Percentiles rank a stretch among this genome's conserved stretches.
These are phyloP conservation scores for Aphanomyces invadans DNA, from an alignment of 352 stramenopile genomes.

Conservation along the genomic window DNA sequence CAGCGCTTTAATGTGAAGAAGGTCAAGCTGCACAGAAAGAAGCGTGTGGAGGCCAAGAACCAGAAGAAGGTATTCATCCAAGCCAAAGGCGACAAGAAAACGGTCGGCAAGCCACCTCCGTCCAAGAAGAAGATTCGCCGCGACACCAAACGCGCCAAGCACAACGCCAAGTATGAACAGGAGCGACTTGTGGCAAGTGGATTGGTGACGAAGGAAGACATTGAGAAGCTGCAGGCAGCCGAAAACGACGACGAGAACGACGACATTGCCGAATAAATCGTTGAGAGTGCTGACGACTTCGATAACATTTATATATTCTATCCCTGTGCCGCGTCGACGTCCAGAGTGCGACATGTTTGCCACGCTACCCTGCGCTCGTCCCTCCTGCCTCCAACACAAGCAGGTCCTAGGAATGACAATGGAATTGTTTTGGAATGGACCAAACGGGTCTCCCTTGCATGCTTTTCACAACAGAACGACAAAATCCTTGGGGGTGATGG, in stretches of 20 bases:
- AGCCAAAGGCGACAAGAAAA: constrained; percentile 44
- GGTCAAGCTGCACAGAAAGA: constrained; percentile 80
- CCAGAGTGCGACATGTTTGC: too few species aligned
- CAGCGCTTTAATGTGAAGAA: constrained; percentile 83
- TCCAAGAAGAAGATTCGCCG: constrained; percentile 86
- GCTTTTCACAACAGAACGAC: too few species aligned
- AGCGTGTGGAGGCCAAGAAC: constrained; percentile 63
- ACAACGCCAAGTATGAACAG: constrained; percentile 66
- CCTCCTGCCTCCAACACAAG: too few species aligned
- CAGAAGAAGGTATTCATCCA: constrained; percentile 67
- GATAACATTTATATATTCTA: not conserved
- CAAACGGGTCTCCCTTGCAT: too few species aligned
- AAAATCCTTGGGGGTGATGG: too few species aligned
- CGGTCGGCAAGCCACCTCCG: constrained; percentile 53
- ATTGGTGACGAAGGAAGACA: constrained; percentile 73
- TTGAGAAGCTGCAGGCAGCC: constrained; percentile 53
- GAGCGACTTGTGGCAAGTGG: constrained; percentile 66
- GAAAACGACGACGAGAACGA: constrained; percentile 36
- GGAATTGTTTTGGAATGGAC: too few species aligned
- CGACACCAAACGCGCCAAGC: constrained; percentile 68
- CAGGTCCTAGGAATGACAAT: too few species aligned
- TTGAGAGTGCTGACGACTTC: too few species aligned
- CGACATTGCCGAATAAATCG: constrained; percentile 31
- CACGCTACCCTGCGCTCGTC: too few species aligned
- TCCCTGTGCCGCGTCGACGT: not conserved